Base-by-base conservation (phyloP, 1,139 yeast genomes). In the Kurtzmaniella quercitrusa region DNA sequence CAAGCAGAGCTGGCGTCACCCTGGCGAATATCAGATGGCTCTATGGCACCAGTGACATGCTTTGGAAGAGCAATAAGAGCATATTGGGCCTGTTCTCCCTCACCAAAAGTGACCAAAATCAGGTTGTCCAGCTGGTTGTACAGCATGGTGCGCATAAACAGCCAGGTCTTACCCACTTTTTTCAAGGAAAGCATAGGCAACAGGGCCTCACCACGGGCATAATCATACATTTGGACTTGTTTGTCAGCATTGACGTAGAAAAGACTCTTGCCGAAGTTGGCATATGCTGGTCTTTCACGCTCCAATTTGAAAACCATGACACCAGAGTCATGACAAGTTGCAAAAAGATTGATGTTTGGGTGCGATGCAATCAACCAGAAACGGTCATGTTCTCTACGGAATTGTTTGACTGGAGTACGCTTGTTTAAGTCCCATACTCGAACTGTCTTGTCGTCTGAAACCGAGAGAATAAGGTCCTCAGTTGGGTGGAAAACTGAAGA, bases 281-380 rank as follows among this genome's bases (percentile, higher is more conserved):
- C 71, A 55, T 79, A 78, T 17, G 98, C 96, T 18, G 98, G 98
- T 63, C 98, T 82, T 73, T 94, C 99, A 60, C 98, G 84, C 63
- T 89, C 98, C 49, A 94, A 76, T 68, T 94, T 94, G 78, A 94
- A 94, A 43, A 94, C 95, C 96, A 93, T 91, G 23, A 91, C 96
- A 60, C 99, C 99, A 12, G 89, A 78, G 65, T 94, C 98, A 65
- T 93, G 98, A 57, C 96, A 94, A 33, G 97, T 87, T 41, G 97
- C 98, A 69, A 93, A 91, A 57, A 93, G 75, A 62, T 93, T 93
- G 64, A 91, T 84, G 40, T 76, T 72, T 46, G 97, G 97, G 62
- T 94, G 99, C 39, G 89, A 78, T 17, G 91, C 83, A 53, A 93
- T 75, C 54, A 88, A 74, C 98, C 98, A 94, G 66, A 94, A 91